Evolutionary conservation across 106 monocot species (phyloP).

Genomic region (Hemerocallis citrina): DNA sequence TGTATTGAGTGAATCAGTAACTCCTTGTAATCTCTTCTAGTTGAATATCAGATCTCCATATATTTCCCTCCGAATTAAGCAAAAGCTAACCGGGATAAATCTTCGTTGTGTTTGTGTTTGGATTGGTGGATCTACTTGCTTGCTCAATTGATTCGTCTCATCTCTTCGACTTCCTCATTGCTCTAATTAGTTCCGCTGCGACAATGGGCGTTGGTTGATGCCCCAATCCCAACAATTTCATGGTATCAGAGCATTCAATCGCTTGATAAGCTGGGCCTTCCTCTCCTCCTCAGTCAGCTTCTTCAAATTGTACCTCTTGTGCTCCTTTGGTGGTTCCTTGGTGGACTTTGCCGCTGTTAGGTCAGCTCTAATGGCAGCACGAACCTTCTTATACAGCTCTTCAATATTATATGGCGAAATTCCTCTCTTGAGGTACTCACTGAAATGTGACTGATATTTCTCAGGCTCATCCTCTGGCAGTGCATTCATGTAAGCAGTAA

Average conservation of each 20-base stretch:
- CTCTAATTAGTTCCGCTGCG: too few relatives aligned
- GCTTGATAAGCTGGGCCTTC: constrained; percentile 26
- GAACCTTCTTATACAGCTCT: constrained; percentile 85
- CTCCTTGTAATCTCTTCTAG: too few relatives aligned
- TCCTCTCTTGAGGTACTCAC: constrained; percentile 66
- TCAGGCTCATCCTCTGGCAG: constrained; percentile 93
- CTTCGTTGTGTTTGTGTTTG: too few relatives aligned
- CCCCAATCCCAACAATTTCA: too few relatives aligned
- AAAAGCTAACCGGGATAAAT: too few relatives aligned
- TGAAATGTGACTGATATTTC: constrained; percentile 78
- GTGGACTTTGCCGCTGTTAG: constrained; percentile 46
- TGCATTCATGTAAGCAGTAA: constrained; percentile 84
- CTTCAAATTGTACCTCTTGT: constrained; percentile 65
- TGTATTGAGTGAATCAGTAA: too few relatives aligned
- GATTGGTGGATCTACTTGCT: too few relatives aligned
- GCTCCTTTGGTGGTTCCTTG: constrained; percentile 68
- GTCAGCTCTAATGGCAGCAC: constrained; percentile 89
- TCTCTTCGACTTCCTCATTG: too few relatives aligned
- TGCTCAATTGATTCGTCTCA: too few relatives aligned
- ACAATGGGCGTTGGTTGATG: too few relatives aligned
- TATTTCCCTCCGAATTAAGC: too few relatives aligned
- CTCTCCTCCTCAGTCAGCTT: constrained; percentile 42
- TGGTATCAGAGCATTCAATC: constrained; percentile 37
- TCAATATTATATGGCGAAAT: constrained; percentile 63
- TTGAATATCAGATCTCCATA: too few relatives aligned